Conservation (phyloP, 2,329 filamentous ascomycete genomes). For the Amauroascus niger region DNA sequence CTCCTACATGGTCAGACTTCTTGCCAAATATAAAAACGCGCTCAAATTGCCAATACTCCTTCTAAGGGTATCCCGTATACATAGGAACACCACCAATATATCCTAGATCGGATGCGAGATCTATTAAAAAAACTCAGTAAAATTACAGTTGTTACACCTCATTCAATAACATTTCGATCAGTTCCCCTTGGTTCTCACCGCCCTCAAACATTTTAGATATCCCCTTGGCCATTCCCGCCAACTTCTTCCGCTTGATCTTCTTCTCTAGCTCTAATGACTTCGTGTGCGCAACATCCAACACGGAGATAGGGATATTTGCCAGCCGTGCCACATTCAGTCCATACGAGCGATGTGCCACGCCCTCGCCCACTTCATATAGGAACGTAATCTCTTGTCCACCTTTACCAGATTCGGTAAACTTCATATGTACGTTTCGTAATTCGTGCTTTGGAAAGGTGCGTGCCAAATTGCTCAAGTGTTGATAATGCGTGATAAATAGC, state of each 20-base stretch:
- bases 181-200: conserved; percentile 16
- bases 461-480: conserved; percentile 67
- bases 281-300: conserved; percentile 67
- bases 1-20: too few species aligned
- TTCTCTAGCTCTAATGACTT: conserved; percentile 76
- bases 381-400: conserved; percentile 72
- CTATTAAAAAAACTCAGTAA: not conserved
- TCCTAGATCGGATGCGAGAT: not conserved
- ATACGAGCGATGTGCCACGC: conserved; percentile 87
- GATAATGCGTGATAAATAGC: conserved; percentile 97
- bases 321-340: conserved; percentile 85
- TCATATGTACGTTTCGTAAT: conserved; percentile 88
- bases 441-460: conserved; percentile 55
- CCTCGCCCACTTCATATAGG: conserved; percentile 82
- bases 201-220: conserved; percentile 18
- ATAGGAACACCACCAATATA: not conserved
- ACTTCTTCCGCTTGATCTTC: conserved; percentile 53
- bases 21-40: too few species aligned
- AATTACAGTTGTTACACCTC: conserved; percentile 37
- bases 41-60: too few species aligned
- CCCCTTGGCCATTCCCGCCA: conserved; percentile 37
- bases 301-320: conserved; percentile 64
- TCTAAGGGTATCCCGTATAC: conserved; percentile 4
- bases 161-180: conserved; percentile 33
- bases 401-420: conserved; percentile 54